phyloP scores from a whole-genome alignment of 1,139 yeast genomes.

The Suhomyces coccinellae region DNA sequence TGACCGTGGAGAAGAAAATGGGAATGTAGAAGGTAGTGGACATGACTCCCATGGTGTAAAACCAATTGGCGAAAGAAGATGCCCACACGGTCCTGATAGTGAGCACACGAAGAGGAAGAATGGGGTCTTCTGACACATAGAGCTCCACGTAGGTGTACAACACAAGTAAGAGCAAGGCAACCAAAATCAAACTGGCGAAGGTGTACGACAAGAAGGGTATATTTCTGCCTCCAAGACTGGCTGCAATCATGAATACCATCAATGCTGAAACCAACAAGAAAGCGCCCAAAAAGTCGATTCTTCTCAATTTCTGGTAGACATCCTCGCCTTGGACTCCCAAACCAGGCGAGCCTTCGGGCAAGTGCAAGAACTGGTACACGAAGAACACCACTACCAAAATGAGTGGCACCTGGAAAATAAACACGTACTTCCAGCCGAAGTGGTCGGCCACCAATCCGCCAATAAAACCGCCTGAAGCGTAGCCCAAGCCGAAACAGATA shows the following conservation, averaged over 20 bases:
- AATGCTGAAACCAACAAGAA: conserved; percentile 57
- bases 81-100: conserved; percentile 59
- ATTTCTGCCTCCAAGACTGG: conserved; percentile 67
- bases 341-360: conserved; percentile 53
- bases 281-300: conserved; percentile 77
- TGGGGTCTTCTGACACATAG: conserved; percentile 62
- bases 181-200: conserved; percentile 31
- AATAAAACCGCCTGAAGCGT: conserved; percentile 65
- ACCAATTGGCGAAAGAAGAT: conserved; percentile 69
- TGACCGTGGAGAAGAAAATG: conserved; percentile 59
- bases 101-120: conserved; percentile 60
- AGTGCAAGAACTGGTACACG: conserved; percentile 38
- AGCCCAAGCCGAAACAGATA: conserved; percentile 65
- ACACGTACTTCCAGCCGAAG: conserved; percentile 79
- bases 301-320: conserved; percentile 47
- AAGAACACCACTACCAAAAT: conserved; percentile 51
- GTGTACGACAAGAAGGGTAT: conserved; percentile 38
- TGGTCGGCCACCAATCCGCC: conserved; percentile 70
- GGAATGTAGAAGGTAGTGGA: conserved; percentile 64
- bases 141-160: conserved; percentile 54
- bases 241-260: conserved; percentile 57
- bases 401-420: conserved; percentile 59
- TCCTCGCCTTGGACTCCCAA: conserved; percentile 36
- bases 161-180: conserved; percentile 24
- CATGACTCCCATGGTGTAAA: conserved; percentile 56